Base-by-base conservation (phyloP, 2,329 filamentous ascomycete genomes). In the Geosmithia flava region DNA sequence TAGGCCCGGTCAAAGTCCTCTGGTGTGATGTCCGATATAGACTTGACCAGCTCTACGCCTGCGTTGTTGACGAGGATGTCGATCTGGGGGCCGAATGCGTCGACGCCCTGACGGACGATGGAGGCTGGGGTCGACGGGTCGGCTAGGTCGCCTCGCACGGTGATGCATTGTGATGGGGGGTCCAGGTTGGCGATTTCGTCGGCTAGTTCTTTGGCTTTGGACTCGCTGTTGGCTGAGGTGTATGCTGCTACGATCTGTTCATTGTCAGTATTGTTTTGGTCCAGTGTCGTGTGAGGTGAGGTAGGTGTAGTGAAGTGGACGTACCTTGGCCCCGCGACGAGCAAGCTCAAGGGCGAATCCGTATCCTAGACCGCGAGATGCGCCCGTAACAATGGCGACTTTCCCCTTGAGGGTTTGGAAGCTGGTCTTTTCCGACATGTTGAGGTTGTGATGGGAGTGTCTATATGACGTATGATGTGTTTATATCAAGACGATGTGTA, bases 1-100 rank as follows among this genome's bases (percentile, higher is more conserved):
- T 74, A 80, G n/a, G 79, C 68, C 16, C 60, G 55, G 19, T 71
- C 66, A 55, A 75, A 81, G 57, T 78, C 72, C 1, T 70, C 67
- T 2, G 67, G 51, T 2, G 68, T 72, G 39, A 73, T 65, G 16
- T 71, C 66, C 3, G 52, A 54, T 0, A 75, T 55, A 3, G 59
- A 47, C 46, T 59, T 62, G 46, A 62, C 61, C 8, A 65, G 50
- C 48, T 65, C 61, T 7, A 61, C 52, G 4, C 60, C 67, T 3
- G 68, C 68, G 50, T 69, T 69, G 53, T 67, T 67, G 48, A 67
- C 54, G 30, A 66, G 54, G 48, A 66, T 64, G 53, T 64, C 57
- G 44, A 65, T 52, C 11, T 47, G 29, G 15, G 29, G 47, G n/a
- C 7, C 44, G 23, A 49, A 49, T 30, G 47, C 53, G 46, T 39